These are phyloP conservation scores for Tephrocybe sp. DNA, from an alignment of 768 basidiomycete genomes.

Conservation along the genomic window DNA sequence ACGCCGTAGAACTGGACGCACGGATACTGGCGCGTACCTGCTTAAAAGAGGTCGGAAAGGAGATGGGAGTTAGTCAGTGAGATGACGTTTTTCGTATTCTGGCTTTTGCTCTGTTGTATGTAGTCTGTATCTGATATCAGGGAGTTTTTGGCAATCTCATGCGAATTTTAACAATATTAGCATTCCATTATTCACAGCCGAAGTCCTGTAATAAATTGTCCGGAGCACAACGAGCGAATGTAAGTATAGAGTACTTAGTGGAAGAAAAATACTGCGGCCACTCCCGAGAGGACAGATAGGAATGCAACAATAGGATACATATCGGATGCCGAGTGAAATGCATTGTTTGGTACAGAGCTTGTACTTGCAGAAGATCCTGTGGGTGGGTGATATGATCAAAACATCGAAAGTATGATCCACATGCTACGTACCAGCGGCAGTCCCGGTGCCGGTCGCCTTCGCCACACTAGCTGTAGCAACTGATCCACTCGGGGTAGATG, in stretches of 20 bases:
- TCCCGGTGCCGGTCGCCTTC: conserved; percentile 17
- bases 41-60: conserved; percentile 67
- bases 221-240: neutral
- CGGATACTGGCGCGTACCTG: conserved; percentile 65
- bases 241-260: conserved; percentile 9
- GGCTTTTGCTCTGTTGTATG: too few relatives aligned
- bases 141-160: too few relatives aligned
- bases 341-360: neutral
- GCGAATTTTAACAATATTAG: too few relatives aligned
- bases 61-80: conserved; percentile 54
- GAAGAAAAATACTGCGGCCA: conserved; percentile 22
- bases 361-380: neutral
- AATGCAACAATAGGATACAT: conserved; percentile 18
- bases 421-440: neutral
- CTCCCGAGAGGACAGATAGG: conserved; percentile 20
- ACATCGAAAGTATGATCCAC: neutral
- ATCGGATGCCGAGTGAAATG: conserved; percentile 10
- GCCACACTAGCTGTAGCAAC: conserved; percentile 12
- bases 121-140: too few relatives aligned
- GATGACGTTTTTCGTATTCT: neutral
- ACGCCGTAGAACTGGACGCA: conserved; percentile 60
- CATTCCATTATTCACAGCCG: too few relatives aligned
- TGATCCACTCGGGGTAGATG: conserved; percentile 11
- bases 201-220: too few relatives aligned
- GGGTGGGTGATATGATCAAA: neutral